A percentile compares a stretch with the other conserved stretches of the same genome.
Conservation (phyloP, 768 basidiomycete species). For the Psilocybe tampanensis region DNA sequence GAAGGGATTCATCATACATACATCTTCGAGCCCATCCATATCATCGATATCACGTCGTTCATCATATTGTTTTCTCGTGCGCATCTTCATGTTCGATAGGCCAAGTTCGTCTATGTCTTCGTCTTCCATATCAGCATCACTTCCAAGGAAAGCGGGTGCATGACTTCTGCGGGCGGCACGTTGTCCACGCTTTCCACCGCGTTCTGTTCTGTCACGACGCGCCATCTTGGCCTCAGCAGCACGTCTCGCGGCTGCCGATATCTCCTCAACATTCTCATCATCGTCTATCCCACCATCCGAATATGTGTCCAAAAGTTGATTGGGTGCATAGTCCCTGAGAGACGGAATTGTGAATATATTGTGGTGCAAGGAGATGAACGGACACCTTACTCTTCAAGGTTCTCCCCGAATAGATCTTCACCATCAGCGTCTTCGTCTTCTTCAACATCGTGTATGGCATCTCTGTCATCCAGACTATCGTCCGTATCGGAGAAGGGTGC, state of each 20-base stretch:
- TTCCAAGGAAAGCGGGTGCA: constrained; percentile 86
- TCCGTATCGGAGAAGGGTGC: constrained; percentile 87
- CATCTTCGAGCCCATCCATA: constrained; percentile 86
- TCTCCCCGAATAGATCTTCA: constrained; percentile 92
- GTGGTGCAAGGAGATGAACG: constrained; percentile 8
- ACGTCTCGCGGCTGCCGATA: constrained; percentile 72
- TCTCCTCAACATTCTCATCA: constrained; percentile 64
- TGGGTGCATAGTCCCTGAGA: constrained; percentile 81
- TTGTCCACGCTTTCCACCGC: constrained; percentile 64
- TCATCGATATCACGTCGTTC: constrained; percentile 91
- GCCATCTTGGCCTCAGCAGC: constrained; percentile 89
- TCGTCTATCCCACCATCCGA: constrained; percentile 89
- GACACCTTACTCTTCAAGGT: constrained; percentile 63
- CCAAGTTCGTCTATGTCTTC: constrained; percentile 72
- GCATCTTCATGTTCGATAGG: constrained; percentile 72
- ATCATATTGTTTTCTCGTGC: constrained; percentile 91
- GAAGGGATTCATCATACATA: constrained; percentile 36
- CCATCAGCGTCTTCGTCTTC: constrained; percentile 83
- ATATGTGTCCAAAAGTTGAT: constrained; percentile 83
- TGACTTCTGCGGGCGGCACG: constrained; percentile 80
- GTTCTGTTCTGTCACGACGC: constrained; percentile 78
- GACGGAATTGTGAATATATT: constrained; percentile 6
- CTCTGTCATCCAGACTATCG: constrained; percentile 73
- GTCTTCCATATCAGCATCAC: constrained; percentile 80
- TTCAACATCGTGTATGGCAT: constrained; percentile 63